phyloP scores from a whole-genome alignment of 2,329 filamentous ascomycete species.

The Aspergillus jensenii region DNA sequence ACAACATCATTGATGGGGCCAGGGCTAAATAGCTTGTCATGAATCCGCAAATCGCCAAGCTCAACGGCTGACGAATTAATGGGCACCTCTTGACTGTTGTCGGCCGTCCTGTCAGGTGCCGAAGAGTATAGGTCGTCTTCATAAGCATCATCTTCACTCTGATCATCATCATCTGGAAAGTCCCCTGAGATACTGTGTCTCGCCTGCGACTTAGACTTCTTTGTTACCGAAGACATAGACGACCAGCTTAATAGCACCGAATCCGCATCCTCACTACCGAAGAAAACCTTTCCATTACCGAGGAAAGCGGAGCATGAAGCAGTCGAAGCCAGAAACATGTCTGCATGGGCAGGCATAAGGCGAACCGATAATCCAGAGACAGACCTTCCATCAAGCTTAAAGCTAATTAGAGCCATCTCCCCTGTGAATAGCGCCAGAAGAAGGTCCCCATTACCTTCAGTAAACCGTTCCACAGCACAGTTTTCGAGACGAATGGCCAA shows the following conservation, averaged over 20 bases:
- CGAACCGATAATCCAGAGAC: conserved; percentile 82
- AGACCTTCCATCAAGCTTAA: conserved; percentile 84
- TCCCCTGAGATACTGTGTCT: conserved; percentile 54
- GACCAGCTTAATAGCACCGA: conserved; percentile 81
- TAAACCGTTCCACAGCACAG: conserved; percentile 74
- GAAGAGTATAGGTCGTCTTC: conserved; percentile 52
- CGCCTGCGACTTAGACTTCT: conserved; percentile 59
- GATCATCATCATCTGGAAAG: conserved; percentile 58
- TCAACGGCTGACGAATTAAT: conserved; percentile 33
- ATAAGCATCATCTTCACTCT: conserved; percentile 60
- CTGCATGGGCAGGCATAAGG: conserved; percentile 61
- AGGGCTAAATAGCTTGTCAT: conserved; percentile 75
- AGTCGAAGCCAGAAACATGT: conserved; percentile 59
- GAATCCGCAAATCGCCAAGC: conserved; percentile 70
- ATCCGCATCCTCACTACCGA: conserved; percentile 81
- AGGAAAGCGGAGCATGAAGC: conserved; percentile 71
- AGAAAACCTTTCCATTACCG: conserved; percentile 69
- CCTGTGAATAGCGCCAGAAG: conserved; percentile 79
- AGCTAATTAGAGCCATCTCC: conserved; percentile 70
- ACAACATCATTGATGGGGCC: conserved; percentile 77
- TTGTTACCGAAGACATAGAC: conserved; percentile 60
- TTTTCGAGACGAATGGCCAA: conserved; percentile 78
- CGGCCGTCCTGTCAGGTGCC: conserved; percentile 23
- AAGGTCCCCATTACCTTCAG: conserved; percentile 75
- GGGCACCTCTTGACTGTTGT: conserved; percentile 15